phyloP scores from a whole-genome alignment of 169 alveolate species.

The Toxoplasma gondii region DNA sequence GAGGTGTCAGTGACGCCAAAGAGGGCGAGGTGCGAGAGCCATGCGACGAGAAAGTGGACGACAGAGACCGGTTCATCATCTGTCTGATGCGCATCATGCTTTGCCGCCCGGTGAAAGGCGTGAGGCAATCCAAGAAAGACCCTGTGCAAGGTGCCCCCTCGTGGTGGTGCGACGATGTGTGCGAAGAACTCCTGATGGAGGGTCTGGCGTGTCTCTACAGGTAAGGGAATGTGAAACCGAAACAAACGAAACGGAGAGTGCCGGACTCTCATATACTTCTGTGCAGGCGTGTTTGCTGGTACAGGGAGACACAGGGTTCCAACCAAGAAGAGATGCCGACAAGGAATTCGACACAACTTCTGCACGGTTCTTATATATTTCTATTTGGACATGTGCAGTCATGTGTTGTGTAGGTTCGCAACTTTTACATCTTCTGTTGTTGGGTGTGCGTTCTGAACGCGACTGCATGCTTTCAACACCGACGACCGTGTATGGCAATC shows the following conservation, averaged over 20 bases:
- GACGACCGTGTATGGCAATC: no score
- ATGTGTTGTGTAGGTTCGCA: no score
- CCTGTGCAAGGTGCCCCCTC: background rate
- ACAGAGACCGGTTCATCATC: no score
- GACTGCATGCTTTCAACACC: no score
- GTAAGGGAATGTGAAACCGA: background rate
- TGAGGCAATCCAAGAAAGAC: background rate
- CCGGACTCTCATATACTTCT: background rate
- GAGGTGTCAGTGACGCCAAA: background rate
- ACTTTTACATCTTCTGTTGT: no score
- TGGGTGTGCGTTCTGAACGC: no score
- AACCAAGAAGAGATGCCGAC: no score
- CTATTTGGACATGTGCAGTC: no score
- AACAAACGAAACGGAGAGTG: background rate
- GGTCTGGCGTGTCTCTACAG: slow-evolving; percentile 53
- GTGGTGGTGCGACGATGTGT: slow-evolving; percentile 53
- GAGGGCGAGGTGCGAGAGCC: background rate
- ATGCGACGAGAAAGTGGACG: background rate
- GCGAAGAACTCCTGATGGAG: slow-evolving; percentile 43
- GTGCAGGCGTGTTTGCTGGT: background rate
- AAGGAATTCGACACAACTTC: no score
- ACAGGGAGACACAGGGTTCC: no score
- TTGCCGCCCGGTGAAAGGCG: background rate
- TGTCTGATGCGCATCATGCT: no score
- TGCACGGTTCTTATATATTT: no score